These are phyloP conservation scores for Epichloe brachyelytri DNA, from an alignment of 2,329 filamentous ascomycete genomes.

Conservation along the genomic window DNA sequence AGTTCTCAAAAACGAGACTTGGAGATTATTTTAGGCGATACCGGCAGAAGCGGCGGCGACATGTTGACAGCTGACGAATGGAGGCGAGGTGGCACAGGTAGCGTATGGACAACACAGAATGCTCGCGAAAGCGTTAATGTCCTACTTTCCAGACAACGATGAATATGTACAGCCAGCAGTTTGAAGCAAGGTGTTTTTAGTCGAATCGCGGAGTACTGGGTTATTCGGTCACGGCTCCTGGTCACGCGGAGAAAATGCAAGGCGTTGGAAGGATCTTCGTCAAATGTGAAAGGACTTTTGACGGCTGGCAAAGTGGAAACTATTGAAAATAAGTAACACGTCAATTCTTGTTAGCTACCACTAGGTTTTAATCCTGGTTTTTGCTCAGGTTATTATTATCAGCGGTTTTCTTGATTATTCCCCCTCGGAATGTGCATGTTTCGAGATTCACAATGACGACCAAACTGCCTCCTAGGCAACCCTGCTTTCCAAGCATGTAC, in stretches of 20 bases:
- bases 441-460: background rate
- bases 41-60: conserved; percentile 48
- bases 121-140: conserved; percentile 51
- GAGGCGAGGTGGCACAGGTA: conserved; percentile 44
- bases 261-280: background rate
- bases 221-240: background rate
- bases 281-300: background rate
- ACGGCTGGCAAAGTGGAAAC: background rate
- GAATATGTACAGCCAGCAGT: background rate
- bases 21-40: conserved; percentile 77
- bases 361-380: background rate
- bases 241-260: background rate
- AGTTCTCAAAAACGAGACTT: conserved; percentile 84
- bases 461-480: background rate
- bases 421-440: background rate
- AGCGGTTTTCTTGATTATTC: background rate
- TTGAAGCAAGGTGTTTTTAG: background rate
- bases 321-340: background rate
- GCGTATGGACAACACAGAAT: conserved; percentile 44
- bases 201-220: background rate
- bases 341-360: background rate
- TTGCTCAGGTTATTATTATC: background rate
- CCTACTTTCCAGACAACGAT: conserved; percentile 40
- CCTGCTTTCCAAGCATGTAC: background rate
- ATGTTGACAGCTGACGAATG: conserved; percentile 51